Evolutionary conservation across 768 basidiomycete genomes (phyloP), one percentile per base, ranked within the genome.

Genomic region (Mycena sanguinolenta): DNA sequence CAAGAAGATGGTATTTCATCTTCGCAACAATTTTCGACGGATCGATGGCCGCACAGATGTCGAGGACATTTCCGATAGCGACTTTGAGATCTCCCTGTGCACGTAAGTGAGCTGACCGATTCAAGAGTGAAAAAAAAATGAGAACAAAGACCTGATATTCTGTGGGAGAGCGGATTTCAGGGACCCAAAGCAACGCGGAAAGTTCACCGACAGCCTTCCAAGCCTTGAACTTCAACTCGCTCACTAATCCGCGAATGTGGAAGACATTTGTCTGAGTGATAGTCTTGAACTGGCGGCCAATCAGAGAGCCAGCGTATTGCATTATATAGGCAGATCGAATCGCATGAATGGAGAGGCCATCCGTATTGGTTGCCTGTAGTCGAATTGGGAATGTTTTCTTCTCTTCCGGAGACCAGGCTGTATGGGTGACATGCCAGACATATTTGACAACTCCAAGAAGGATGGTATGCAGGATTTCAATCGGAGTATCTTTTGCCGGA

Each of bases 401-500:
- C 28, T 72, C 27, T 12, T 65, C 65, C 3, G 68, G 36, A 7
- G 62, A 57, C 75, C 74, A 75, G 2, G 58, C 21, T 2, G 65
- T 75, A 46, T 75, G 65, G 13, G 74, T 67, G 9, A 44, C 21
- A 46, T 77, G 75, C 80, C 79, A 79, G 67, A 39, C n/a, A n/a
- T n/a, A n/a, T n/a, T n/a, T n/a, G 75, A n/a, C n/a, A n/a, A n/a
- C n/a, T n/a, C n/a, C n/a, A n/a, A n/a, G n/a, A n/a, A n/a, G n/a
- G n/a, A n/a, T 64, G 0, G 77, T 77, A 58, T 81, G 79, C 2
- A 81, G 74, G 14, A 79, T 70, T 65, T 81, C 78, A 14, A 77
- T 63, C 5, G 80, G 72, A 10, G 73, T 73, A 57, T 75, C 72
- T 58, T 70, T 53, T 6, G 69, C 52, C 6, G 68, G 72, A 38